Evolutionary conservation across 441 rosid genomes (phyloP).

Genomic region (Breynia disticha): DNA sequence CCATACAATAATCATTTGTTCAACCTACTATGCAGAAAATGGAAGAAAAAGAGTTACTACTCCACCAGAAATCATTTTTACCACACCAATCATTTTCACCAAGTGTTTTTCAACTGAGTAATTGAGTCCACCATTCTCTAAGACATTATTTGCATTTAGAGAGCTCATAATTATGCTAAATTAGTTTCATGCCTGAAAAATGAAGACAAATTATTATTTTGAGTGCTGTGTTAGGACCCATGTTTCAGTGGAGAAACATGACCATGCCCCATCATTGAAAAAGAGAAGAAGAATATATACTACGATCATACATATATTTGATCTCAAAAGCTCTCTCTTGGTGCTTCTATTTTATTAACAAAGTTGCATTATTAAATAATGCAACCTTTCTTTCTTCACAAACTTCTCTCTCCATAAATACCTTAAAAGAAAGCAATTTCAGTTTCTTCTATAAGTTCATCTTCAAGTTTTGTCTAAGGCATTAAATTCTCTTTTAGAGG

Average conservation of each 20-base stretch:
- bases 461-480: background rate
- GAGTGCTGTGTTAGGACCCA: conserved; percentile 33
- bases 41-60: background rate
- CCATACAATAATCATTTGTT: too few species aligned
- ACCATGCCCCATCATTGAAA: conserved; percentile 36
- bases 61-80: conserved; percentile 5
- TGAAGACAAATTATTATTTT: conserved; percentile 21
- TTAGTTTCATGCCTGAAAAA: conserved; percentile 17
- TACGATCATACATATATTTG: conserved; percentile 22
- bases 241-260: conserved; percentile 32
- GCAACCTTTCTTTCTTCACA: conserved; percentile 11
- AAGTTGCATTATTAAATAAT: conserved; percentile 14
- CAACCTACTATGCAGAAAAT: too few species aligned
- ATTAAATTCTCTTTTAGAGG: too few species aligned
- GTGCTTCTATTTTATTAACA: conserved; percentile 12
- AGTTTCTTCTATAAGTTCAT: background rate
- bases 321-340: conserved; percentile 21
- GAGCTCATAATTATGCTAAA: conserved; percentile 8
- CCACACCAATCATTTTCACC: conserved; percentile 10
- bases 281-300: conserved; percentile 23
- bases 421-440: conserved; percentile 13
- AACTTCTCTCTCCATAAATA: conserved; percentile 13
- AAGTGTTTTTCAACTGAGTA: conserved; percentile 1
- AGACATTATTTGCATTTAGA: background rate
- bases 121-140: conserved; percentile 5